phyloP scores from a whole-genome alignment of 1,284 basidiomycete species.

The Austroboletus niveus region DNA sequence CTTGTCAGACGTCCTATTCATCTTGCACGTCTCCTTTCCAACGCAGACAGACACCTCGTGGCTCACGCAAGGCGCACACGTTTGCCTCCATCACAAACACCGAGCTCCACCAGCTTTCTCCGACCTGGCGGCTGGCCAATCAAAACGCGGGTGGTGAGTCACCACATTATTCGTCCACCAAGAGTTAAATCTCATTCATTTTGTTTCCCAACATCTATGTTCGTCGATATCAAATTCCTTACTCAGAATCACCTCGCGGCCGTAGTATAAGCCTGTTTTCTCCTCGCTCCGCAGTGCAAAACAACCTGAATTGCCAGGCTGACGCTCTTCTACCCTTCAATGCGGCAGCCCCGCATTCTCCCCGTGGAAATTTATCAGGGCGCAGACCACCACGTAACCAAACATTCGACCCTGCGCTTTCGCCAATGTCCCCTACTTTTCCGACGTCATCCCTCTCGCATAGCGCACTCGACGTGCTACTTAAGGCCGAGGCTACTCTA shows the following conservation, averaged over 20 bases:
- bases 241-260: conserved; percentile 30
- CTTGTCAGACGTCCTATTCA: conserved; percentile 11
- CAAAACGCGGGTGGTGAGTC: conserved; percentile 27
- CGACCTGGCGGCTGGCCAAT: conserved; percentile 24
- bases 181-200: conserved; percentile 21
- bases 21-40: conserved; percentile 21
- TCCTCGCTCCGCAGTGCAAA: conserved; percentile 28
- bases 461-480: conserved; percentile 31
- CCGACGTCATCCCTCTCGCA: conserved; percentile 35
- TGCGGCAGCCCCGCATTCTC: conserved; percentile 32
- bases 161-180: conserved; percentile 10
- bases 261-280: conserved; percentile 36
- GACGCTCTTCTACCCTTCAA: conserved; percentile 28
- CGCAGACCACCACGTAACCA: conserved; percentile 26
- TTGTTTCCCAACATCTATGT: conserved; percentile 17
- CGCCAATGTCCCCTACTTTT: conserved; percentile 21
- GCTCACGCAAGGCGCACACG: conserved; percentile 33
- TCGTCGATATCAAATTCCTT: conserved; percentile 20
- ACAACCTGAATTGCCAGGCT: conserved; percentile 17
- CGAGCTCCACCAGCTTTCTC: conserved; percentile 31
- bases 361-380: conserved; percentile 25
- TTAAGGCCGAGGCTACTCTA: conserved; percentile 28
- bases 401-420: conserved; percentile 20
- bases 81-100: conserved; percentile 33
- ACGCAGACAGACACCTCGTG: conserved; percentile 29